Percentiles rank a stretch among this genome's conserved stretches.
Conservation (phyloP, 176 grass and related monocot species). For the Musa troglodytarum region DNA sequence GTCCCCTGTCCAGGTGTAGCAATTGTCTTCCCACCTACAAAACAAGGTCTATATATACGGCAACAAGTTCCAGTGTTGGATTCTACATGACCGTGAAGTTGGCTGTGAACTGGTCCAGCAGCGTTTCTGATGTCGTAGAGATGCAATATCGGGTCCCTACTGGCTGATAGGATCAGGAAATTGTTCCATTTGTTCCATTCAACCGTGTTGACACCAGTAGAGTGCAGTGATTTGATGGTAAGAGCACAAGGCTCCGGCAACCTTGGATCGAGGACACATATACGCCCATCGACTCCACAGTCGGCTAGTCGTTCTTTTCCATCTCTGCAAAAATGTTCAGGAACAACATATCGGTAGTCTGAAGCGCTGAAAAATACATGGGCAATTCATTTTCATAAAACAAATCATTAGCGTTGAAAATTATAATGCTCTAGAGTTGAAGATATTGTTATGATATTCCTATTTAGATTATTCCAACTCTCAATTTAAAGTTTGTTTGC, state of each 20-base stretch:
- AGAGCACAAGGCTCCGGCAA: not conserved
- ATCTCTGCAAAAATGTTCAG: not conserved
- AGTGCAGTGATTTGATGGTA: not conserved
- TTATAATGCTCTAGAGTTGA: no score
- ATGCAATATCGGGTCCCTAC: not conserved
- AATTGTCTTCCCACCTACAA: slow-evolving; percentile 9
- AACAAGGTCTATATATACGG: slow-evolving; percentile 10
- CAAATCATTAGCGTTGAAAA: no score
- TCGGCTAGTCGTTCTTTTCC: not conserved
- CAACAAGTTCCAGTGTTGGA: not conserved
- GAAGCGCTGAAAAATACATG: not conserved
- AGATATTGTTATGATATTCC: no score
- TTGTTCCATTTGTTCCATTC: slow-evolving; percentile 1
- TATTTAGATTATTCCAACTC: no score
- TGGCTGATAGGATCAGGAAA: not conserved
- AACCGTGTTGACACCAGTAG: not conserved
- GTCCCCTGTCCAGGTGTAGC: slow-evolving; percentile 9
- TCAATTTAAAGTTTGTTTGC: no score
- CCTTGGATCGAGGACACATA: not conserved
- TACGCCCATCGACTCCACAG: slow-evolving; percentile 3
- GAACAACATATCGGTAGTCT: not conserved
- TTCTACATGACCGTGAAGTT: slow-evolving; percentile 7
- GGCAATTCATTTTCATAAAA: not conserved
- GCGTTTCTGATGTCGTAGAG: slow-evolving; percentile 6
- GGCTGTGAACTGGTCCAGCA: not conserved